Evolutionary conservation across 73 alveolate species (phyloP).

Genomic region (Tetrahymena elliotti): DNA sequence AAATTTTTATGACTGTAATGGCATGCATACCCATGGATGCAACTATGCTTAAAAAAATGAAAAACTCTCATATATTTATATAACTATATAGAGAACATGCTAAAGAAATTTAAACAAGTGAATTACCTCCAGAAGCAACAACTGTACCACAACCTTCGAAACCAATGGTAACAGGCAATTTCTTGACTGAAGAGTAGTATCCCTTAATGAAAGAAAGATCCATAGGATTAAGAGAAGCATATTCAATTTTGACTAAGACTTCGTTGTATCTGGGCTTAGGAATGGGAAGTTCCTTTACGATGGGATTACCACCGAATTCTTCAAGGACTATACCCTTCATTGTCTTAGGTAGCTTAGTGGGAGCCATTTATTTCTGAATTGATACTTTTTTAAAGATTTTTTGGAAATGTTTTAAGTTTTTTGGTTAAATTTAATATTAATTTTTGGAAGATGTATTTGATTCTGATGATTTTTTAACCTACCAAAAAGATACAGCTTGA

Average conservation of each 20-base stretch:
- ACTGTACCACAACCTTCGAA: constrained; percentile 72
- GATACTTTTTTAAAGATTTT: neutral
- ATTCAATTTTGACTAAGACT: constrained; percentile 73
- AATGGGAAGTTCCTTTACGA: constrained; percentile 43
- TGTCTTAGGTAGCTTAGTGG: neutral
- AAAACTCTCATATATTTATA: neutral
- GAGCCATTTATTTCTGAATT: neutral
- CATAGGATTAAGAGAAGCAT: constrained; percentile 77
- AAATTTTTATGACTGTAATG: too few species aligned
- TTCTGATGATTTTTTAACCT: neutral
- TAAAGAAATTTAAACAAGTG: neutral
- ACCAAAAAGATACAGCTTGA: neutral
- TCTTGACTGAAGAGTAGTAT: constrained; percentile 39
- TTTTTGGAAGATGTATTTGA: neutral
- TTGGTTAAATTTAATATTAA: neutral
- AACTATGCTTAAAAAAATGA: too few species aligned
- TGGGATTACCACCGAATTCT: constrained; percentile 26
- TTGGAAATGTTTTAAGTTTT: neutral
- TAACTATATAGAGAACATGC: neutral
- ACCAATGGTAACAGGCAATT: constrained; percentile 48
- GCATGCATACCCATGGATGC: too few species aligned
- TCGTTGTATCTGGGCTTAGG: constrained; percentile 70
- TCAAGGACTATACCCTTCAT: constrained; percentile 44
- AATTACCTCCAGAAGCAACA: constrained; percentile 51
- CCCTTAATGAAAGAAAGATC: constrained; percentile 63